Base-by-base conservation (phyloP, 208 protist species). In the Trypanosoma cruzi region DNA sequence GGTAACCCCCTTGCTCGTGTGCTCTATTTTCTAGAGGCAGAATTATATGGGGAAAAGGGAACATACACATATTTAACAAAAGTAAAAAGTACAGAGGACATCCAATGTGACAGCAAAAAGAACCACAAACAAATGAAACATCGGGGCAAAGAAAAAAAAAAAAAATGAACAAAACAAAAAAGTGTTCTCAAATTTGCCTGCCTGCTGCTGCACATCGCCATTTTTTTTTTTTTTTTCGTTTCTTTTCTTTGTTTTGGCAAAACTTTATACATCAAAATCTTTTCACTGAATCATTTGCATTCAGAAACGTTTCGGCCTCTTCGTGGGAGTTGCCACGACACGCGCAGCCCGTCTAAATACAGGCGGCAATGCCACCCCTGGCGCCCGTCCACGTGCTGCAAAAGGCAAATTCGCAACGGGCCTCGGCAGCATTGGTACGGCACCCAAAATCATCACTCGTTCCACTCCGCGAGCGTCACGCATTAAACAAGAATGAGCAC, bases 241-340 rank as follows among this genome's bases (percentile, higher is more conserved):
- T 40, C 10, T 40, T 40, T 40, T 40, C 36, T 40, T 61, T 20
- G 4, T 42, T 18, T 64, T 4, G 72, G 29, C 18, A 81, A 73
- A 75, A 81, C 76, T 8, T 0, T 20, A 42, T 61, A 57, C 42
- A 52, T 40, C 11, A 71, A 18, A 57, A 31, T 4, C 20, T 32
- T 26, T 20, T 28, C 57, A 18, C 18, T 44, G 26, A 3, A 5
- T 40, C 5, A 40, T 11, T 24, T 29, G 11, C 26, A 31, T 13
- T 63, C 34, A 71, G 31, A 71, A 71, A 32, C 66, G 66, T 46
- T 71, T 71, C n/a, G 66, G 66, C 29, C 66, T 18, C 20, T 58
- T 71, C 4, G 26, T 64, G 16, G 37, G 36, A 1, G 11, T 29
- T 26, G 31, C 20, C 29, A 20, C 40, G 44, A 13, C 37, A 34